Conservation (phyloP, 2,329 filamentous ascomycete genomes). For the Aureobasidium namibiae region DNA sequence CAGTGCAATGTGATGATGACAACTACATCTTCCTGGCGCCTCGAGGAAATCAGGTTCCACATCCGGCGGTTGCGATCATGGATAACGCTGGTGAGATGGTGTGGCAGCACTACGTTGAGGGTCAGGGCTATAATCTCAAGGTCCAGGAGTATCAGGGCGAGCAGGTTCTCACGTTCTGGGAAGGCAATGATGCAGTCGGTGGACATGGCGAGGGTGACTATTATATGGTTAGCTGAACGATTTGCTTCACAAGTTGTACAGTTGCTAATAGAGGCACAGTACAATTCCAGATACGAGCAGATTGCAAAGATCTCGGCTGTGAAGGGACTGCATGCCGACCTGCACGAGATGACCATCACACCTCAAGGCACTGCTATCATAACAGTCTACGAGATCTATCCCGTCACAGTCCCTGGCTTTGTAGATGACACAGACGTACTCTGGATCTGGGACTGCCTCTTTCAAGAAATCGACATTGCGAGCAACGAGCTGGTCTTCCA, state of each 20-base stretch:
- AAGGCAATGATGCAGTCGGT: constrained; percentile 28
- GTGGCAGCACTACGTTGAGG: constrained; percentile 25
- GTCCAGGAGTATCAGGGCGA: constrained; percentile 28
- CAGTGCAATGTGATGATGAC: constrained; percentile 6
- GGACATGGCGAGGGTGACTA: constrained; percentile 28
- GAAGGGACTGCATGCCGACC: constrained; percentile 26
- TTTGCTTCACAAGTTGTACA: no score
- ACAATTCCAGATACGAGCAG: constrained; percentile 27
- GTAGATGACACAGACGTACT: no score
- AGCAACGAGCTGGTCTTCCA: constrained; percentile 32
- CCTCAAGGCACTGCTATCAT: constrained; percentile 34
- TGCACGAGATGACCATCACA: constrained; percentile 40
- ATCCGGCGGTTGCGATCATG: constrained; percentile 21
- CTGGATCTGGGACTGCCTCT: constrained; percentile 36
- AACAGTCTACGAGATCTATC: constrained; percentile 30
- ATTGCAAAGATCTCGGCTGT: constrained; percentile 31
- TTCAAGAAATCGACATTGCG: constrained; percentile 36
- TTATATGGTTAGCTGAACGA: no score
- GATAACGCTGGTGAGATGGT: constrained; percentile 23
- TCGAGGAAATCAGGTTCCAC: constrained; percentile 16
- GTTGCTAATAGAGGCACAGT: no score
- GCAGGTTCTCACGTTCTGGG: constrained; percentile 32
- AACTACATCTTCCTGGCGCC: constrained; percentile 23
- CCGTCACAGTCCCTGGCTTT: constrained; percentile 25
- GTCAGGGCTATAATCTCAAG: constrained; percentile 27